Evolutionary conservation across 169 alveolate species (phyloP).

Genomic region (Cardiosporidium cionae): DNA sequence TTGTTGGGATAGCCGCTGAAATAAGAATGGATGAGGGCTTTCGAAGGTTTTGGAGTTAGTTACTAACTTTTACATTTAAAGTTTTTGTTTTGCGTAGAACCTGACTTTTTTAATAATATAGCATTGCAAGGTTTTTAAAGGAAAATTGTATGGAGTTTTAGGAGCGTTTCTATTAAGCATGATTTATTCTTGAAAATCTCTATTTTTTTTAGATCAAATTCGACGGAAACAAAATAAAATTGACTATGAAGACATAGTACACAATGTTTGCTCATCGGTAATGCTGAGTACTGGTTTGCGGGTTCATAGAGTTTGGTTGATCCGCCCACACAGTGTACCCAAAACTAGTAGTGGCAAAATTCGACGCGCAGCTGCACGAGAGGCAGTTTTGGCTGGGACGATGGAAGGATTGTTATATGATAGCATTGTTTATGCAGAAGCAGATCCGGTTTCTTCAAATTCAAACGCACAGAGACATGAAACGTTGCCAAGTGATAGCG

Average conservation of each 20-base stretch:
- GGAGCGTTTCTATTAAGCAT: neutral
- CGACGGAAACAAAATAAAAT: slow-evolving; percentile 42
- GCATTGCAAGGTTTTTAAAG: too few species aligned
- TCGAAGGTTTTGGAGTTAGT: slow-evolving; percentile 35
- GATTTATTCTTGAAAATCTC: neutral
- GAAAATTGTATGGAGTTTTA: too few species aligned
- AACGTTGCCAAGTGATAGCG: neutral
- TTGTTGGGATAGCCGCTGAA: slow-evolving; percentile 53
- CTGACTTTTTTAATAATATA: too few species aligned
- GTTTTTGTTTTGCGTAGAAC: too few species aligned
- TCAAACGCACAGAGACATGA: neutral
- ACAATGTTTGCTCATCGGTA: slow-evolving; percentile 38
- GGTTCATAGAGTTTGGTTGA: slow-evolving; percentile 49
- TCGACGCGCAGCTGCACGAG: slow-evolving; percentile 41
- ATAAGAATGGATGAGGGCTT: slow-evolving; percentile 35
- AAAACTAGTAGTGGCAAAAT: slow-evolving; percentile 57
- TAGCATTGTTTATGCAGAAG: slow-evolving; percentile 8
- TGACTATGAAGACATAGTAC: slow-evolving; percentile 40
- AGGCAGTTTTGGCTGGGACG: slow-evolving; percentile 35
- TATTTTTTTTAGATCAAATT: neutral
- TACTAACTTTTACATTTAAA: slow-evolving; percentile 4
- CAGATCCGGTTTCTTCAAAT: neutral
- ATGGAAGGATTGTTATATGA: slow-evolving; percentile 20
- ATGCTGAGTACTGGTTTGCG: slow-evolving; percentile 41
- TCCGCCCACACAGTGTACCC: slow-evolving; percentile 42